phyloP scores from a whole-genome alignment of 106 monocot species.

The Amphibolis antarctica region DNA sequence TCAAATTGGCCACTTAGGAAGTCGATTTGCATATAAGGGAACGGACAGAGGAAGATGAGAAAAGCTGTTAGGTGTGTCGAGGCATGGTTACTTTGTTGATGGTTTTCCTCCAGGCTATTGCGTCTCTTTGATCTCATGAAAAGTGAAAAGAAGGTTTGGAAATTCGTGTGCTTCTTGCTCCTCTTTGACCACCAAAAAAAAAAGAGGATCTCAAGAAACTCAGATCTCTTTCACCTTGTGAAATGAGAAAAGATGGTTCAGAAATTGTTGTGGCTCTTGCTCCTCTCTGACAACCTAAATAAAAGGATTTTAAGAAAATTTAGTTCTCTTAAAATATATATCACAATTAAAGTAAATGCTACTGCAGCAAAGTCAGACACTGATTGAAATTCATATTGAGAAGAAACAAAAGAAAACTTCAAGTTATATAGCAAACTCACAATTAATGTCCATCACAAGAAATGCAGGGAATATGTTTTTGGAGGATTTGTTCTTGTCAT shows the following conservation, averaged over 20 bases:
- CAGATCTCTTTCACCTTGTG: neutral
- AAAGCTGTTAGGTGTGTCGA: neutral
- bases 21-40: too few species aligned
- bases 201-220: neutral
- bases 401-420: neutral
- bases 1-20: too few species aligned
- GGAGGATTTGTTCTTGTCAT: too few species aligned
- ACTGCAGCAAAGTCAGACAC: neutral
- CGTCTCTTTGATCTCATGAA: neutral
- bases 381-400: neutral
- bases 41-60: neutral
- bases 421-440: too few species aligned
- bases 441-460: too few species aligned
- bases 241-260: slow-evolving; percentile 10
- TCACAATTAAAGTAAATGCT: neutral
- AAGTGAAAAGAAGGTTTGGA: slow-evolving; percentile 2
- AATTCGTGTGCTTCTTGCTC: slow-evolving; percentile 2
- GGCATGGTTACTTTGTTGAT: neutral
- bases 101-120: neutral
- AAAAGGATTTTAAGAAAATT: neutral
- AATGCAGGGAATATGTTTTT: too few species aligned
- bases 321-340: neutral
- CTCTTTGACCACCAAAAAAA: too few species aligned
- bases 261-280: slow-evolving; percentile 5
- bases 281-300: slow-evolving; percentile 6